Conservation (phyloP, 805 yeast species). For the Tetrapisispora pingtungensis region DNA sequence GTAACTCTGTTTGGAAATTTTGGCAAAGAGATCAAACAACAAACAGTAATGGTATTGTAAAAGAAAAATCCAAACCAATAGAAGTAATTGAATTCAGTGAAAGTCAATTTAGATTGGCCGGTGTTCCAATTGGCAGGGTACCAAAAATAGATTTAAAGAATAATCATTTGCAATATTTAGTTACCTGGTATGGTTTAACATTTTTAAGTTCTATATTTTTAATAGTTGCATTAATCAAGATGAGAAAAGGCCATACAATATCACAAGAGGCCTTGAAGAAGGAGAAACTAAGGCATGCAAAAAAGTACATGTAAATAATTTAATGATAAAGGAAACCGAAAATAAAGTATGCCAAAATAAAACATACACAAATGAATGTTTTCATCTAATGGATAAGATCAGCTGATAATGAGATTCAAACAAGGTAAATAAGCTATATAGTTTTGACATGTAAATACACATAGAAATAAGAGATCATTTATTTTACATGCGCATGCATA, state of each 20-base stretch:
- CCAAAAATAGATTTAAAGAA: conserved; percentile 79
- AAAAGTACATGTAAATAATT: conserved; percentile 27
- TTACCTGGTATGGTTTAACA: conserved; percentile 91
- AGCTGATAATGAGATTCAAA: too few species aligned
- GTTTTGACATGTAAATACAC: background rate
- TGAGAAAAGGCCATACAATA: conserved; percentile 20
- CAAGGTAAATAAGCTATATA: background rate
- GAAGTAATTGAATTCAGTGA: conserved; percentile 35
- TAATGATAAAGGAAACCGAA: too few species aligned
- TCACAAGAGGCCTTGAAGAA: conserved; percentile 24
- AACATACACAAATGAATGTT: too few species aligned
- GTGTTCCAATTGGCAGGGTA: conserved; percentile 80
- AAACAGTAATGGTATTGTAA: background rate
- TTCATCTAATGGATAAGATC: too few species aligned
- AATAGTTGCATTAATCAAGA: conserved; percentile 39
- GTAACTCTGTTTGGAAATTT: conserved; percentile 21
- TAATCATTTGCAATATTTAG: conserved; percentile 82
- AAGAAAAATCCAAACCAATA: too few species aligned
- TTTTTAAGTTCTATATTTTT: conserved; percentile 63
- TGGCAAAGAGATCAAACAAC: conserved; percentile 12
- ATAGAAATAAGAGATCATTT: too few species aligned
- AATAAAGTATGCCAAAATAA: too few species aligned
- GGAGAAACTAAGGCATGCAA: conserved; percentile 43
- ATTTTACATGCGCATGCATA: too few species aligned
- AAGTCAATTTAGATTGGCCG: conserved; percentile 59